phyloP scores from a whole-genome alignment of 805 yeast genomes.

The Blastobotrys parvus region DNA sequence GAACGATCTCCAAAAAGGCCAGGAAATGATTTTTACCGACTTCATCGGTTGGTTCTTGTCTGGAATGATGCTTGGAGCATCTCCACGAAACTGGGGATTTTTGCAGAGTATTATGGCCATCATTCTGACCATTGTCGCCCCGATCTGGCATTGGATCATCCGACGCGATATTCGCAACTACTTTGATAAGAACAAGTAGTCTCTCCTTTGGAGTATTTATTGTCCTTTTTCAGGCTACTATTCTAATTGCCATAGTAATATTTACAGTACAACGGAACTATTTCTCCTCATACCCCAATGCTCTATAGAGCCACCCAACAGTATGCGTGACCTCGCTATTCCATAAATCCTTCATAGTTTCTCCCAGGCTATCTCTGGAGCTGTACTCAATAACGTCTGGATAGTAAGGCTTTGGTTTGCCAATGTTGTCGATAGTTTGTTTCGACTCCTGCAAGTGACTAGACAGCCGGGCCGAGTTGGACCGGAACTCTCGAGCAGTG shows the following conservation, averaged over 20 bases:
- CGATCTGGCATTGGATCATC: constrained; percentile 47
- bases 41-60: constrained; percentile 74
- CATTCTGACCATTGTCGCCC: constrained; percentile 46
- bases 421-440: constrained; percentile 44
- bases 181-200: constrained; percentile 32
- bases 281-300: constrained; percentile 2
- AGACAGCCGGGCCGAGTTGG: constrained; percentile 40
- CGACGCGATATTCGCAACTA: constrained; percentile 43
- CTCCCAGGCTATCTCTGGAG: constrained; percentile 39
- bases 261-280: background rate
- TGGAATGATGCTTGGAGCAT: constrained; percentile 55
- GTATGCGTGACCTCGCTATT: constrained; percentile 58
- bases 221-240: background rate
- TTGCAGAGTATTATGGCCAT: constrained; percentile 43
- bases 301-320: constrained; percentile 52
- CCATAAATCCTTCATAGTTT: constrained; percentile 73
- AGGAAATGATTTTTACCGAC: constrained; percentile 73
- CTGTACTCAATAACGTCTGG: constrained; percentile 37
- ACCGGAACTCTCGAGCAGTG: constrained; percentile 48
- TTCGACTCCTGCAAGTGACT: constrained; percentile 41
- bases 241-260: background rate
- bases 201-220: background rate
- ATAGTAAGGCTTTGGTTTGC: constrained; percentile 39
- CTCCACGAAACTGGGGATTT: constrained; percentile 55
- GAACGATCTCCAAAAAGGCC: constrained; percentile 50